Base-by-base conservation (phyloP, 2,329 filamentous ascomycete genomes). In the Cryphonectria carpinicola region DNA sequence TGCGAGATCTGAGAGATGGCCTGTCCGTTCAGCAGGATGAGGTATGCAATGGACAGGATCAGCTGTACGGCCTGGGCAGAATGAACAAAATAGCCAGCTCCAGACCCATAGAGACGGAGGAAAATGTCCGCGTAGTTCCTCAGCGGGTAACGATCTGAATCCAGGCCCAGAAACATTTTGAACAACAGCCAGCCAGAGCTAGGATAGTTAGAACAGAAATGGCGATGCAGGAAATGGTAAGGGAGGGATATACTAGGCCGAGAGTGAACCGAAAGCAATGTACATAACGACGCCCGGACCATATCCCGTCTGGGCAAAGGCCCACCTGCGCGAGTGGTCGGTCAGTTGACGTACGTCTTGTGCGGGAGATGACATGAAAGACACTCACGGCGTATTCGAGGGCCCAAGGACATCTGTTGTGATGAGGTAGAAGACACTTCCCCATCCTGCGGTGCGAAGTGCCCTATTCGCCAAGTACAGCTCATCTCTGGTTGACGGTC, bases 11-110 rank as follows among this genome's bases (percentile, higher is more conserved):
- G 64, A 35, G 46, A 83, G 35, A 75, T 75, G 32, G 79, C 81
- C 69, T 83, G 75, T 65, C 78, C 73, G 17, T 81, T 83, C 54
- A 85, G 85, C 7, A 83, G 79, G 8, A 82, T 84, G 71, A 82
- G 85, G 4, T 85, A 76, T 0, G 79, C 82, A n/a, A 85, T 75
- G 7, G 83, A 84, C 0, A 83, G 82, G 79, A 82, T 73, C 46
- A 66, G n/a, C 64, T 66, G 64, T 14, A 66, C 43, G n/a, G 46
- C 64, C 14, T 66, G 64, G 49, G 49, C 49, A 13, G 56, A 35
- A 35, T 66, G 46, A 8, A 66, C 64, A 5, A 66, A 28, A n/a
- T 56, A 66, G 25, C 46, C 64, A 28, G 49, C 49, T 19, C 64
- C 19, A 35, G 64, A 49, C 13, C 64, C 64, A 14, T 56, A 28